These are phyloP conservation scores for Penicillium lagena DNA, from an alignment of 495 filamentous ascomycete species.

Conservation along the genomic window DNA sequence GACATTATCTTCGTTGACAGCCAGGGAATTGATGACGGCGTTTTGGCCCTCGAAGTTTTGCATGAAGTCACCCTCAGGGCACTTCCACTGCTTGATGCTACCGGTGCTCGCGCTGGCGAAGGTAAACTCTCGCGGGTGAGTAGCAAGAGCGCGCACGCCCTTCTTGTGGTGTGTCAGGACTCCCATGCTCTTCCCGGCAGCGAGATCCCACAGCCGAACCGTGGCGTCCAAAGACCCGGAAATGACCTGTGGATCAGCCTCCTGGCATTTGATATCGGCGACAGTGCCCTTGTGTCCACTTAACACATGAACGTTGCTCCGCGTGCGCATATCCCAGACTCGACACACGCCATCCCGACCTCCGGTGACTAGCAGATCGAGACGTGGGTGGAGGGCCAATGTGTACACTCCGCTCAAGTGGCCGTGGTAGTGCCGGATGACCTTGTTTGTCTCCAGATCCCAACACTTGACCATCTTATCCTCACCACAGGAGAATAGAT, in stretches of 20 bases:
- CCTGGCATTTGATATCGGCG: constrained; percentile 84
- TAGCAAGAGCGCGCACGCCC: constrained; percentile 77
- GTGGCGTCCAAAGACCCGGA: constrained; percentile 85
- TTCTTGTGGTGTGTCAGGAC: constrained; percentile 99
- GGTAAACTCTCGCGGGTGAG: constrained; percentile 91
- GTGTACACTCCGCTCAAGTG: constrained; percentile 96
- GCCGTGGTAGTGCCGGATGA: constrained; percentile 97
- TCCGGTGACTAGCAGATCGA: constrained; percentile 92
- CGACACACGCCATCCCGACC: constrained; percentile 90
- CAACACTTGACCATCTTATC: constrained; percentile 99
- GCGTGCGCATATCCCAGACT: constrained; percentile 98
- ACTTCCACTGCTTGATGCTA: constrained; percentile 99
- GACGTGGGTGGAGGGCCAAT: constrained; percentile 80
- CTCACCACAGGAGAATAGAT: constrained; percentile 95
- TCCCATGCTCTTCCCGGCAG: constrained; percentile 92
- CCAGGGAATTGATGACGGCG: constrained; percentile 89
- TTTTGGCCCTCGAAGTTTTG: constrained; percentile 98
- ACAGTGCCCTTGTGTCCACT: constrained; percentile 86
- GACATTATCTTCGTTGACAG: constrained; percentile 90
- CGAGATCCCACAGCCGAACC: constrained; percentile 92
- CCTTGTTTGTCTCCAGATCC: constrained; percentile 98
- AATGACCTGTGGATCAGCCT: constrained; percentile 94
- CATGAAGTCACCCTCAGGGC: constrained; percentile 97
- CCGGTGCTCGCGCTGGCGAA: constrained; percentile 88
- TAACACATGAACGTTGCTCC: constrained; percentile 91